A percentile compares a stretch with the other conserved stretches of the same genome.
phyloP scores from a whole-genome alignment of 2,329 filamentous ascomycete species.

The Ophiostoma pallidulum region DNA sequence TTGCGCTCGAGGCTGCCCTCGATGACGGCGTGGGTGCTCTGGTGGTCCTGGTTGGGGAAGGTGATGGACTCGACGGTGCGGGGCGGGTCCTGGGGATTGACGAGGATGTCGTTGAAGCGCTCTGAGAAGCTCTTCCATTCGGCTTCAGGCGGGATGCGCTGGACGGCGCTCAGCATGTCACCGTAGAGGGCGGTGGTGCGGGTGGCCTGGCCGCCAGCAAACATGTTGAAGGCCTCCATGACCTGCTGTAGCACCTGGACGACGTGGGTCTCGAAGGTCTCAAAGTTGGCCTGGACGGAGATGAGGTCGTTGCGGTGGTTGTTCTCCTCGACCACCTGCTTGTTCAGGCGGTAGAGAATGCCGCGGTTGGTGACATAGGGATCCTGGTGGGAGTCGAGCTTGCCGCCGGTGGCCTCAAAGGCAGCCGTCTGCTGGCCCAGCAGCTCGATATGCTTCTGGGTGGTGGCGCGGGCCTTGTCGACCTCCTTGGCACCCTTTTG shows the following conservation, averaged over 20 bases:
- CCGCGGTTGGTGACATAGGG: conserved; percentile 81
- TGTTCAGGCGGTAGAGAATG: conserved; percentile 73
- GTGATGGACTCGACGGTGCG: conserved; percentile 63
- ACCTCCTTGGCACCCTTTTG: conserved; percentile 82
- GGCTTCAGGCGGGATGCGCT: conserved; percentile 72
- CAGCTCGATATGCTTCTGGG: conserved; percentile 93
- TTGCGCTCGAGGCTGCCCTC: conserved; percentile 87
- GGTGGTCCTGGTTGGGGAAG: conserved; percentile 86
- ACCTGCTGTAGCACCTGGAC: conserved; percentile 73
- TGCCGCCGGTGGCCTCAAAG: conserved; percentile 67
- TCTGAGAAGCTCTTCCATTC: conserved; percentile 83
- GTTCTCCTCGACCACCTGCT: conserved; percentile 91
- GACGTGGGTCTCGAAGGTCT: conserved; percentile 78
- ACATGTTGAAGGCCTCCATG: conserved; percentile 73
- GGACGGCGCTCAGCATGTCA: conserved; percentile 69
- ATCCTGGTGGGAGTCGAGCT: conserved; percentile 63
- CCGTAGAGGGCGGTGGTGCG: conserved; percentile 72
- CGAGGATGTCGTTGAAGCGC: conserved; percentile 61
- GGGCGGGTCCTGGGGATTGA: conserved; percentile 66
- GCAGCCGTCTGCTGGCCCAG: conserved; percentile 76
- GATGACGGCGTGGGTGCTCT: conserved; percentile 69
- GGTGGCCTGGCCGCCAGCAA: conserved; percentile 71
- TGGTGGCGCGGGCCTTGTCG: conserved; percentile 73
- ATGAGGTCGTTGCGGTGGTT: conserved; percentile 89
- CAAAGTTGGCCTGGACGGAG: conserved; percentile 82